Evolutionary conservation across 768 basidiomycete species (phyloP).

Genomic region (Asterophora parasitica): DNA sequence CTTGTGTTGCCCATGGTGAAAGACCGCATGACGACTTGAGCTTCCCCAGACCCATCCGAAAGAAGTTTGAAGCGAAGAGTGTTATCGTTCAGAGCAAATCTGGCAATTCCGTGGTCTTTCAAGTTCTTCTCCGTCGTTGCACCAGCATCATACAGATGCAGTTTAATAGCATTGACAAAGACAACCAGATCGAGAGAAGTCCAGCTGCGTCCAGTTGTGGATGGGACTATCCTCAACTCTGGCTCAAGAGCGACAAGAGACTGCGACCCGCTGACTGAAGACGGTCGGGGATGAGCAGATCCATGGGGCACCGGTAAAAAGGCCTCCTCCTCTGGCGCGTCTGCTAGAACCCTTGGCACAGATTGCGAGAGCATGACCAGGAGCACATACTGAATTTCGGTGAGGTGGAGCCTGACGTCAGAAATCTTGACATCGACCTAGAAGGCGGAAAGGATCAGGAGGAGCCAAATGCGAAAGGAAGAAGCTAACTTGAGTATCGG

Average conservation of each 20-base stretch:
- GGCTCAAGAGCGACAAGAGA: conserved; percentile 46
- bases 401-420: conserved; percentile 79
- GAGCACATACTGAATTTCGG: conserved; percentile 76
- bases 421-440: conserved; percentile 74
- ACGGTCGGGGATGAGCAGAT: conserved; percentile 13
- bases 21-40: conserved; percentile 84
- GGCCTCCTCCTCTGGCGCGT: conserved; percentile 37
- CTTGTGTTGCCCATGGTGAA: conserved; percentile 89
- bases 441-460: not conserved
- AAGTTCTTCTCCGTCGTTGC: conserved; percentile 56
- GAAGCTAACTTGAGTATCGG: conserved; percentile 68
- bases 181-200: conserved; percentile 71
- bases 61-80: conserved; percentile 76
- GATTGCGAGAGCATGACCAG: conserved; percentile 62
- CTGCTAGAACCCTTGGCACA: conserved; percentile 61
- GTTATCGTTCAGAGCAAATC: conserved; percentile 79
- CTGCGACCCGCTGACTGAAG: conserved; percentile 7
- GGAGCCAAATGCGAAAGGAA: not conserved
- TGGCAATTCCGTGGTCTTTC: conserved; percentile 76
- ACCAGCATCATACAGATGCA: conserved; percentile 78
- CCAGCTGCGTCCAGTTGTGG: conserved; percentile 36
- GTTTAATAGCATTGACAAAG: conserved; percentile 61
- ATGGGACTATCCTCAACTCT: conserved; percentile 41
- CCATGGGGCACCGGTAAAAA: conserved; percentile 22
- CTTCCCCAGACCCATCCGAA: conserved; percentile 79